Evolutionary conservation across 257 asterid species (phyloP).

Genomic region (Scutellaria galericulata): DNA sequence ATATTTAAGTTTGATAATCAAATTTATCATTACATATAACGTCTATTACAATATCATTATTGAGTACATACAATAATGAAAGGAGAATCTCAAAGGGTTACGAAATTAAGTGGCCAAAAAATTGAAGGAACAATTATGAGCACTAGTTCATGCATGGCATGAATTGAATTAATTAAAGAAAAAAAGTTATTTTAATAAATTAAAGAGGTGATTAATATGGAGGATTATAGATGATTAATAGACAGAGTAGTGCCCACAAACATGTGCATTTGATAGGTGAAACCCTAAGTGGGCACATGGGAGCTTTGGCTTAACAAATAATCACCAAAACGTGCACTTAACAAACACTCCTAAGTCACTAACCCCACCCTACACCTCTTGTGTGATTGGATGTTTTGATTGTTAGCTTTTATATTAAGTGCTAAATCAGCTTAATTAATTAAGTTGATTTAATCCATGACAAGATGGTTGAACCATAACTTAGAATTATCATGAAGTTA

Average conservation of each 20-base stretch:
- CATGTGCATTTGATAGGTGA: constrained; percentile 48
- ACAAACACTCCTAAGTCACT: constrained; percentile 45
- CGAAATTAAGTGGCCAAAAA: too few relatives aligned
- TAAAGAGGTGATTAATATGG: constrained; percentile 24
- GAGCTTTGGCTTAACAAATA: constrained; percentile 37
- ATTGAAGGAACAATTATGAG: too few relatives aligned
- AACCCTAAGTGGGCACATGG: constrained; percentile 52
- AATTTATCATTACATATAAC: too few relatives aligned
- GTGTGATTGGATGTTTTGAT: not conserved
- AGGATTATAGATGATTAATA: constrained; percentile 20
- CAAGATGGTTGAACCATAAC: constrained; percentile 31
- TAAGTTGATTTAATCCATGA: constrained; percentile 31
- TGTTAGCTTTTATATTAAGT: constrained; percentile 24
- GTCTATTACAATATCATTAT: too few relatives aligned
- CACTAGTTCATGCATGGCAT: too few relatives aligned
- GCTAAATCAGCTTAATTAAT: constrained; percentile 20
- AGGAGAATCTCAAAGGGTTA: too few relatives aligned
- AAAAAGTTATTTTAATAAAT: not conserved
- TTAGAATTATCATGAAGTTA: constrained; percentile 37
- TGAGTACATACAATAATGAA: too few relatives aligned
- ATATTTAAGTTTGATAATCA: too few relatives aligned
- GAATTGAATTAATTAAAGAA: not conserved
- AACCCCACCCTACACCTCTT: constrained; percentile 33
- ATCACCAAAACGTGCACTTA: constrained; percentile 56
- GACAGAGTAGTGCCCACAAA: constrained; percentile 46